Percentiles rank a stretch among this genome's conserved stretches.
Evolutionary conservation across 148 eudicot species (phyloP).

Genomic region (Cornus kousa): DNA sequence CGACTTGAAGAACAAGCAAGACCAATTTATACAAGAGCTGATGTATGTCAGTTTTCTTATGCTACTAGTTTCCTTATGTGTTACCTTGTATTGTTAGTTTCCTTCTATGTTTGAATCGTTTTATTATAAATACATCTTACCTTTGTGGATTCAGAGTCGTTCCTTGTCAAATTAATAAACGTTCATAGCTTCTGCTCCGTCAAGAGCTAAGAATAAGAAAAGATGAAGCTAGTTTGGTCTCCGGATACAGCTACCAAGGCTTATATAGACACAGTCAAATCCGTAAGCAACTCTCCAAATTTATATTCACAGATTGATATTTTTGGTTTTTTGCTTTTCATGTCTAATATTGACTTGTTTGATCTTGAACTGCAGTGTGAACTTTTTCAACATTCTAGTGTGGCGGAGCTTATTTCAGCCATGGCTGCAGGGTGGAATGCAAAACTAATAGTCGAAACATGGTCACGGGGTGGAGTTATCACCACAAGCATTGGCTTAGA

Average conservation of each 20-base stretch:
- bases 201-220: background rate
- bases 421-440: conserved; percentile 98
- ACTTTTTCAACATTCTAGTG: conserved; percentile 56
- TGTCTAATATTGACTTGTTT: background rate
- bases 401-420: conserved; percentile 86
- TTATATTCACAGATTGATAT: too few relatives aligned
- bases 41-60: background rate
- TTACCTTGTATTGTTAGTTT: too few relatives aligned
- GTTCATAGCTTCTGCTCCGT: too few relatives aligned
- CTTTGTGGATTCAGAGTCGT: too few relatives aligned
- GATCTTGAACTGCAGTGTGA: conserved; percentile 40
- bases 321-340: background rate
- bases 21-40: background rate
- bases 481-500: conserved; percentile 67
- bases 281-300: conserved; percentile 42
- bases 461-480: conserved; percentile 46
- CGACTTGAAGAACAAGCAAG: conserved; percentile 7
- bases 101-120: too few relatives aligned
- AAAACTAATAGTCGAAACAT: conserved; percentile 68
- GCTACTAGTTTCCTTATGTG: too few relatives aligned
- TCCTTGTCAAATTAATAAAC: too few relatives aligned
- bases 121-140: too few relatives aligned
- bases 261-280: conserved; percentile 74
- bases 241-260: conserved; percentile 80
- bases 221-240: conserved; percentile 86